These are phyloP conservation scores for Striga asiatica DNA, from an alignment of 257 asterid species.

Conservation along the genomic window DNA sequence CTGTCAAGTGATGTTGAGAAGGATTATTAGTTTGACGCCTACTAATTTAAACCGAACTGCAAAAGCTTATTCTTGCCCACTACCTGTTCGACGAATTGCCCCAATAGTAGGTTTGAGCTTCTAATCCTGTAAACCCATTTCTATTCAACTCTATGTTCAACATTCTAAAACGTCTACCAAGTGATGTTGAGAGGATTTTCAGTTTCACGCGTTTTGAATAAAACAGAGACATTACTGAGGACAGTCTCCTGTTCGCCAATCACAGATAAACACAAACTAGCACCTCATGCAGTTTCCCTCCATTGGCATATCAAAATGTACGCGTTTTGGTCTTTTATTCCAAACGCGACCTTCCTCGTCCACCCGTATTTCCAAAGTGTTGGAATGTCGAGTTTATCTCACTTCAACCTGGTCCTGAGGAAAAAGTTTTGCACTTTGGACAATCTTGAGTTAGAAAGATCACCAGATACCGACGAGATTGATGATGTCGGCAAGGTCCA, in stretches of 20 bases:
- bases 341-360: background rate
- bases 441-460: slow-evolving; percentile 19
- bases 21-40: too few relatives aligned
- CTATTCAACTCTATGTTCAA: background rate
- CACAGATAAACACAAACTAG: background rate
- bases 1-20: too few relatives aligned
- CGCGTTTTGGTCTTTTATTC: background rate
- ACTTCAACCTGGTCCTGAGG: slow-evolving; percentile 14
- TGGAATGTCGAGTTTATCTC: slow-evolving; percentile 11
- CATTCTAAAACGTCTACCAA: background rate
- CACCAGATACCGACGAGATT: slow-evolving; percentile 13
- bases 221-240: slow-evolving; percentile 18
- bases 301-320: background rate
- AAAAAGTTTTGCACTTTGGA: slow-evolving; percentile 33
- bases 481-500: slow-evolving; percentile 37
- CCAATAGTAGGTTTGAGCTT: slow-evolving; percentile 4
- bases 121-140: background rate
- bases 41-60: too few relatives aligned
- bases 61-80: too few relatives aligned
- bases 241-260: slow-evolving; percentile 9
- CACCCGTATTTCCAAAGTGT: background rate
- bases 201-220: slow-evolving; percentile 6
- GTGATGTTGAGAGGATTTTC: slow-evolving; percentile 24
- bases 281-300: slow-evolving; percentile 4
- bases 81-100: slow-evolving; percentile 51